These are phyloP conservation scores for peach (Prunus persica) DNA, from an alignment of 306 rosid genomes.

Conservation along the genomic window Prunus_persica_NCBIv2 NC_034014.1:26396001-26396500, in stretches of 20 bases:
- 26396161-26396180: no score
- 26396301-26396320: not conserved
- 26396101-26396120: not conserved
- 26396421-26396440: not conserved
- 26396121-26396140: not conserved
- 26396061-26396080: no score
- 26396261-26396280: not conserved
- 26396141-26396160: not conserved
- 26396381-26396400: not conserved
- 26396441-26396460: not conserved
- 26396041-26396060: no score
- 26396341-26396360: no score
- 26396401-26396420: not conserved
- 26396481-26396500: not conserved
- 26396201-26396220: no score
- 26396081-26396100: no score
- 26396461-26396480: conserved; percentile 7
- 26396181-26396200: no score
- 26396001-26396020: no score
- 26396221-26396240: no score
- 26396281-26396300: not conserved
- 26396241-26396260: not conserved
- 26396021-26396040: no score
- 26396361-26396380: not conserved
- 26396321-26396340: not conserved